phyloP scores from a whole-genome alignment of 2,329 filamentous ascomycete species.

The Ophiostoma australiae region DNA sequence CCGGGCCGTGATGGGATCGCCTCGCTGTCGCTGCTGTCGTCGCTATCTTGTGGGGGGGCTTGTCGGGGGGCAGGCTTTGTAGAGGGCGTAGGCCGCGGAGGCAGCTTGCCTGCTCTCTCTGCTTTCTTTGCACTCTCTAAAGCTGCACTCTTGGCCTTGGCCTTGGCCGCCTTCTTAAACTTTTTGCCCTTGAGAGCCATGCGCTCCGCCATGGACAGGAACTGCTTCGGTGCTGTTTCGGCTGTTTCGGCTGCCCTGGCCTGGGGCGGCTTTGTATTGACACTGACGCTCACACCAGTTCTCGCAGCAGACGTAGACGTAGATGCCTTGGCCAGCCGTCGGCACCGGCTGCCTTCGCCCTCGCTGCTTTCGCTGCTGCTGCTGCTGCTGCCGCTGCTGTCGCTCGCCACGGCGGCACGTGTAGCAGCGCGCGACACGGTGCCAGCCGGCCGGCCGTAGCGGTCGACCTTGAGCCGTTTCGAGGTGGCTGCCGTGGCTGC shows the following conservation, averaged over 20 bases:
- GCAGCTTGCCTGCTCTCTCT: not conserved
- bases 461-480: constrained; percentile 24
- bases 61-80: not conserved
- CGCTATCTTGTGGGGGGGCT: not conserved
- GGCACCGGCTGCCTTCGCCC: not conserved
- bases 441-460: not conserved
- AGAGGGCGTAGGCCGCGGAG: too few species aligned
- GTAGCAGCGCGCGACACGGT: not conserved
- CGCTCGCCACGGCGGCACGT: not conserved
- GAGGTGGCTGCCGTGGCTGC: constrained; percentile 11
- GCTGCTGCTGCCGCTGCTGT: not conserved
- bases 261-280: not conserved
- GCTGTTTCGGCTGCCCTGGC: not conserved
- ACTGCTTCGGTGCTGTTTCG: constrained; percentile 30
- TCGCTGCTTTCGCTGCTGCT: not conserved
- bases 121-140: not conserved
- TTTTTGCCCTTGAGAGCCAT: constrained; percentile 51
- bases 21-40: constrained; percentile 2
- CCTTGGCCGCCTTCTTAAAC: constrained; percentile 42
- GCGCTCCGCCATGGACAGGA: constrained; percentile 55
- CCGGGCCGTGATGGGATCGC: not conserved
- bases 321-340: not conserved
- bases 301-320: too few species aligned
- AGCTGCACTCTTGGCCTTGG: not conserved
- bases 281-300: not conserved